Percentiles rank a stretch among this genome's conserved stretches.
Evolutionary conservation across 805 yeast genomes (phyloP).

Genomic region (Candida saitoana): DNA sequence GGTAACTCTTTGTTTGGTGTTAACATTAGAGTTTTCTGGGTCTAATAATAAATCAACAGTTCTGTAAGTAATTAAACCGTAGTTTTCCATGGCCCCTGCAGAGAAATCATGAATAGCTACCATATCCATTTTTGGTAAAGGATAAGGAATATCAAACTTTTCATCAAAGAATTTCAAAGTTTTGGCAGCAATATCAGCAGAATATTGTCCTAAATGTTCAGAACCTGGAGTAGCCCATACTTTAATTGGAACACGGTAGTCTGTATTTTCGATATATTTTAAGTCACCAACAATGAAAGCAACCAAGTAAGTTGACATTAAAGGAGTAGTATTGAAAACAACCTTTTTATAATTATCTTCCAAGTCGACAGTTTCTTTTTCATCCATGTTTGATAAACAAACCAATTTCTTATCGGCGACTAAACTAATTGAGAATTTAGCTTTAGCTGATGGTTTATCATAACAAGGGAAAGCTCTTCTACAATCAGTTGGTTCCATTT

Average conservation of each 20-base stretch:
- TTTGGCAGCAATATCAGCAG: slow-evolving; percentile 72
- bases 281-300: slow-evolving; percentile 83
- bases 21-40: slow-evolving; percentile 61
- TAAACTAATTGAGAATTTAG: slow-evolving; percentile 62
- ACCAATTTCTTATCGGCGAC: slow-evolving; percentile 53
- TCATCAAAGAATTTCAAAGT: slow-evolving; percentile 70
- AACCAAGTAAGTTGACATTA: slow-evolving; percentile 80
- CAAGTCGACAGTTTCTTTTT: slow-evolving; percentile 40
- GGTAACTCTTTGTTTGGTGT: slow-evolving; percentile 68
- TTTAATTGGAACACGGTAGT: slow-evolving; percentile 70
- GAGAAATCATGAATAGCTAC: slow-evolving; percentile 81
- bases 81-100: slow-evolving; percentile 90
- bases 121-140: slow-evolving; percentile 76
- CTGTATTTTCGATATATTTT: slow-evolving; percentile 62
- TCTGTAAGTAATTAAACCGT: slow-evolving; percentile 77
- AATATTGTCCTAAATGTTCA: slow-evolving; percentile 64
- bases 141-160: slow-evolving; percentile 71
- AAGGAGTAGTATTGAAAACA: slow-evolving; percentile 68
- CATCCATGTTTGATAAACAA: slow-evolving; percentile 69
- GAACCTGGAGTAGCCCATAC: slow-evolving; percentile 79
- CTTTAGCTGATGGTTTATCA: slow-evolving; percentile 80
- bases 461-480: slow-evolving; percentile 84
- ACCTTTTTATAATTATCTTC: slow-evolving; percentile 51
- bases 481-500: slow-evolving; percentile 84
- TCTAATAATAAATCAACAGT: slow-evolving; percentile 71